Evolutionary conservation across 495 filamentous ascomycete species (phyloP), one percentile per base, ranked within the genome.

Genomic region (Alectoria sarmentosa): DNA sequence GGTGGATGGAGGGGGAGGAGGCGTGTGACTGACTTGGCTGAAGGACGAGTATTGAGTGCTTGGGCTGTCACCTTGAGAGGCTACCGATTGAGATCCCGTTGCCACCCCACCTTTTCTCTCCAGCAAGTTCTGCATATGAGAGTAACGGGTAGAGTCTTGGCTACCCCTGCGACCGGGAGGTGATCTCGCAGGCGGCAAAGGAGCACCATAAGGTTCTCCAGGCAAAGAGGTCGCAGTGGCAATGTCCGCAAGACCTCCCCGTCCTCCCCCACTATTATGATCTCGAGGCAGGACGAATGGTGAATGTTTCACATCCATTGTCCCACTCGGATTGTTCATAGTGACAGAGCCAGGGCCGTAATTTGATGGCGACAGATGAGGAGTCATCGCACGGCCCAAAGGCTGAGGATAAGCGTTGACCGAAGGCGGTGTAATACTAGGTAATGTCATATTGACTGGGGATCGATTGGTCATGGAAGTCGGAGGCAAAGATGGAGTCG

Each of bases 291-390:
- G 37, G 32, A 78, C 71, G 52, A 82, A 74, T 34, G 79, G 74
- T 66, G 79, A 76, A 65, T 85, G 83, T 28, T 77, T 75, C 8
- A 78, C 69, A 67, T 80, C 80, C 13, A 81, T 73, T 10, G 74
- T 73, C 39, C 74, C 74, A 19, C 63, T 67, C 9, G 76, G 69
- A 13, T 78, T 72, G 62, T 73, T 77, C n/a, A 76, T 72, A 46
- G 79, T 79, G 10, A 76, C 76, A 36, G 77, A 75, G 41, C 79
- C 77, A 28, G 76, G 73, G 19, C 76, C 48, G 63, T 78, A 77
- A 19, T 74, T 71, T 19, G 82, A 77, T 28, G 88, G 88, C 21
- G 88, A 90, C 63, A 79, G 79, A 28, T 88, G 87, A 41, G 84
- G 52, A 55, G 52, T 55, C 28, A 55, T 86, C 69, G 89, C 77